Base-by-base conservation (phyloP, 2,329 filamentous ascomycete genomes). In the Apiospora rasikravindrae region DNA sequence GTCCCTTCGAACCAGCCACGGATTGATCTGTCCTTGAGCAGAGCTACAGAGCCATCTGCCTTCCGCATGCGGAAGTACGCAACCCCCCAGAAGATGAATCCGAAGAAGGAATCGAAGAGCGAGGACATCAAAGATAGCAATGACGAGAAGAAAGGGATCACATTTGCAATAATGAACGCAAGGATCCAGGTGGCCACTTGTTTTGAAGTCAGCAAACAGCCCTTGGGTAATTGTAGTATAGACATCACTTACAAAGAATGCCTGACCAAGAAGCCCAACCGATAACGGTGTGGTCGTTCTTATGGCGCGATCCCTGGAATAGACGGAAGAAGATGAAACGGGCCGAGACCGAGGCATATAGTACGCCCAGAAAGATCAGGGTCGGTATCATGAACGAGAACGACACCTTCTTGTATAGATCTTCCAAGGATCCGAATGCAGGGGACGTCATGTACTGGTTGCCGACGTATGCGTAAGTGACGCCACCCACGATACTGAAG, bases 351-450 rank as follows among this genome's bases (percentile, higher is more conserved):
- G 94, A 96, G 19, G 95, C 95, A 80, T 98, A 98, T 24, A 98
- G 83, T 0, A 97, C 94, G 10, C 95, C 95, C 5, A 98, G 84
- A 85, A 98, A 98, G 79, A 98, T 94, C 75, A 98, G 88, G 0
- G 95, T 98, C 0, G 95, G 95, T 44, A 98, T 93, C 95, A 98
- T 98, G 85, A 98, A 97, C 16, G 93, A 95, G 83, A 97, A 98
- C 0, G 94, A 89, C 2, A 96, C 88, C 85, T 98, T 98, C 84
- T 96, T 95, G 84, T 92, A 96, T 1, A 92, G 86, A 67, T 93
- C 89, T 57, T 92, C 88, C 29, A 98, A 86, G 0, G 94, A 95
- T 14, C 94, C 95, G 76, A 98, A 98, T 0, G 95, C 95, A 0
- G 95, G 95, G 0, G 93, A 86, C 0, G 92, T 95, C 84, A 95